phyloP scores from a whole-genome alignment of 148 eudicot genomes.

The Hydrangea macrophylla region DNA sequence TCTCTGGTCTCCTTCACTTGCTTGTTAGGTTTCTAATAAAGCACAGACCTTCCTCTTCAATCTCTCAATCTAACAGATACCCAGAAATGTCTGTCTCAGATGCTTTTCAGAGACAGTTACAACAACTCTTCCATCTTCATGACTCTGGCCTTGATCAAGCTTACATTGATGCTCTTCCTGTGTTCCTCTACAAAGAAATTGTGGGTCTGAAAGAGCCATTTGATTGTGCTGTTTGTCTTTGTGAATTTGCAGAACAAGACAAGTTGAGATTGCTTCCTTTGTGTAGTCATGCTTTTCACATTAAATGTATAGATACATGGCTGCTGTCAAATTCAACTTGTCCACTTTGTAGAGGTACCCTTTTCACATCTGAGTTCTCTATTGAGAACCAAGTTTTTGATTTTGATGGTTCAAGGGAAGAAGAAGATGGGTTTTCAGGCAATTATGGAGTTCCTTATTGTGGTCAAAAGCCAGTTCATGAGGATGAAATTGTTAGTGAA shows the following conservation, averaged over 20 bases:
- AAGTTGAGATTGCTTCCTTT: constrained; percentile 46
- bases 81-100: constrained; percentile 47
- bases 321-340: constrained; percentile 54
- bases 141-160: constrained; percentile 57
- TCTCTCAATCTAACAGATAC: constrained; percentile 44
- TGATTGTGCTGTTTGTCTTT: constrained; percentile 59
- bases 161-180: constrained; percentile 49
- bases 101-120: constrained; percentile 40
- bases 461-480: not conserved
- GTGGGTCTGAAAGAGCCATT: constrained; percentile 44
- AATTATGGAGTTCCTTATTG: not conserved
- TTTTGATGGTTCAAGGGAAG: constrained; percentile 34
- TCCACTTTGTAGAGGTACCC: constrained; percentile 51
- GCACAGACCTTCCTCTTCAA: constrained; percentile 36
- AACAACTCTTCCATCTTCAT: constrained; percentile 46
- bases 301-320: constrained; percentile 58
- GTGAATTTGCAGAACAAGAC: constrained; percentile 46
- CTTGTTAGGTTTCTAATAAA: constrained; percentile 55
- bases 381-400: constrained; percentile 49
- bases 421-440: constrained; percentile 21
- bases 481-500: constrained; percentile 17
- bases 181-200: constrained; percentile 44
- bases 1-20: constrained; percentile 57
- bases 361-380: constrained; percentile 37
- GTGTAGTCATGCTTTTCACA: constrained; percentile 62